phyloP scores from a whole-genome alignment of 2,329 filamentous ascomycete species.

The Aspergillus clavatus region DNA sequence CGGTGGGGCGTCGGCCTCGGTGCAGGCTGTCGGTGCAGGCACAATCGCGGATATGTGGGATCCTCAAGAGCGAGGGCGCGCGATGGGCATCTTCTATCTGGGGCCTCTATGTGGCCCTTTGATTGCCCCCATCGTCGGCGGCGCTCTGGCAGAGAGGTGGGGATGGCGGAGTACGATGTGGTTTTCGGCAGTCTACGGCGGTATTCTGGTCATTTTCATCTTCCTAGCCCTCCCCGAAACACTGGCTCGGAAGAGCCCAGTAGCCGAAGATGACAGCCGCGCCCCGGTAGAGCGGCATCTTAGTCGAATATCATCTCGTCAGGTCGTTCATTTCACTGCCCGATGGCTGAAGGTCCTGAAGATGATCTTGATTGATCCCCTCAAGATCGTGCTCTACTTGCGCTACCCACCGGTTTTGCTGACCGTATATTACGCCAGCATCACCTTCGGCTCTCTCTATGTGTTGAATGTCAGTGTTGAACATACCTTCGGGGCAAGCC shows the following conservation, averaged over 20 bases:
- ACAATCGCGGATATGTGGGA: slow-evolving; percentile 82
- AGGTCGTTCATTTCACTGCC: slow-evolving; percentile 56
- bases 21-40: slow-evolving; percentile 77
- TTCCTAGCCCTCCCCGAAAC: slow-evolving; percentile 45
- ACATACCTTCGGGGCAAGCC: slow-evolving; percentile 59
- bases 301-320: slow-evolving; percentile 56
- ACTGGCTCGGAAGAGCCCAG: slow-evolving; percentile 27
- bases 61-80: slow-evolving; percentile 62
- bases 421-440: slow-evolving; percentile 67
- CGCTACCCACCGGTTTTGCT: slow-evolving; percentile 69
- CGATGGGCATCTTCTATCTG: slow-evolving; percentile 81
- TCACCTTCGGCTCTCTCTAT: slow-evolving; percentile 72
- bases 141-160: slow-evolving; percentile 62
- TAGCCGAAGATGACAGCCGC: slow-evolving; percentile 18
- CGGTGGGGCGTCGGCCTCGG: slow-evolving; percentile 72
- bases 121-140: slow-evolving; percentile 71
- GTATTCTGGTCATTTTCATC: slow-evolving; percentile 37
- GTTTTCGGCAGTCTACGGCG: slow-evolving; percentile 69
- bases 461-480: slow-evolving; percentile 74
- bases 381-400: slow-evolving; percentile 66
- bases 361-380: slow-evolving; percentile 64
- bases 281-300: slow-evolving; percentile 27
- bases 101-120: slow-evolving; percentile 72
- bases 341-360: slow-evolving; percentile 52
- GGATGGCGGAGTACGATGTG: slow-evolving; percentile 75